These are phyloP conservation scores for Trifolium dubium DNA, from an alignment of 306 rosid genomes.

Conservation along the genomic window DNA sequence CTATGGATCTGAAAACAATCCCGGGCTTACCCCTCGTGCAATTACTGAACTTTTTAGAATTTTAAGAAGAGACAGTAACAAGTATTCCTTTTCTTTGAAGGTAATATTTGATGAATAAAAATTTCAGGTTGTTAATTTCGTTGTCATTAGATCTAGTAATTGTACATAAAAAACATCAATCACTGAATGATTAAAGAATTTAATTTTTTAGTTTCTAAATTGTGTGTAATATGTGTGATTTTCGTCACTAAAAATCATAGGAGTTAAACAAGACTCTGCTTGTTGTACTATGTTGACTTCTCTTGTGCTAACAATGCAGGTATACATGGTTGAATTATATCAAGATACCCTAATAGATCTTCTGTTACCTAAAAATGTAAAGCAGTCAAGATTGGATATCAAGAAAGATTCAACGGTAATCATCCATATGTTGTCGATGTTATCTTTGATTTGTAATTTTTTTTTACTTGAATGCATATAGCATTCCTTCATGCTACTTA, in stretches of 20 bases:
- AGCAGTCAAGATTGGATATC: constrained; percentile 69
- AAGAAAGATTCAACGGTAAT: constrained; percentile 82
- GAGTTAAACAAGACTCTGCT: not conserved
- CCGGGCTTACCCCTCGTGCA: constrained; percentile 93
- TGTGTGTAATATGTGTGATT: not conserved
- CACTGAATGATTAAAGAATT: constrained; percentile 1
- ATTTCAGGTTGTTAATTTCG: not conserved
- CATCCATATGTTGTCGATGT: constrained; percentile 2
- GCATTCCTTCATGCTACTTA: not conserved
- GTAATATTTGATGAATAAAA: constrained; percentile 45
- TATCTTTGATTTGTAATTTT: not conserved
- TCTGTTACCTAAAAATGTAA: constrained; percentile 69
- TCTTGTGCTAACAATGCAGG: constrained; percentile 55
- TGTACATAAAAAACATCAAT: constrained; percentile 2
- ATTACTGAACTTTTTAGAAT: constrained; percentile 79
- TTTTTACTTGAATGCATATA: not conserved
- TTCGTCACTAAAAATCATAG: not conserved
- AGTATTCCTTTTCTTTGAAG: constrained; percentile 87
- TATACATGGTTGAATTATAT: constrained; percentile 85
- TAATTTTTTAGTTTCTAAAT: not conserved
- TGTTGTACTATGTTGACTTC: constrained; percentile 17
- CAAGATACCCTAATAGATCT: constrained; percentile 92
- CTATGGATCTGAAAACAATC: constrained; percentile 77
- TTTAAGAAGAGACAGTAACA: constrained; percentile 76
- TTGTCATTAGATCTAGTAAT: not conserved